Evolutionary conservation across 257 asterid species (phyloP), one percentile per base, ranked within the genome.

Genomic region (Nicotiana benthamiana): DNA sequence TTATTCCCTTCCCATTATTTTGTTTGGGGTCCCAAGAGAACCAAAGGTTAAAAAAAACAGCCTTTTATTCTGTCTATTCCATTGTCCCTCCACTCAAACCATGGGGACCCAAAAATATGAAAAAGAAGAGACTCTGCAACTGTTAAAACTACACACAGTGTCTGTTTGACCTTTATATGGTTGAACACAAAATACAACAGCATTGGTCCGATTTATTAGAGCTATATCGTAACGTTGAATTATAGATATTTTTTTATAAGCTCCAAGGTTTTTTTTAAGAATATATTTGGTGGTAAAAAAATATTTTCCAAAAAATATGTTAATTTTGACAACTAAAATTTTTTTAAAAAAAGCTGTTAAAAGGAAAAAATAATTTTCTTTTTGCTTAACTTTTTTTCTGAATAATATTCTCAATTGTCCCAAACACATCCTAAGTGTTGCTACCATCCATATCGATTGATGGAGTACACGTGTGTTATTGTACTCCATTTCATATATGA

Each of bases 11-110:
- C 24, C 26, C 18, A 56, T 56, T 56, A 17, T 56, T 56, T 56
- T 18, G 61, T 87, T 86, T 83, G 67, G 84, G 87, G 89, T 81
- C 92, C 92, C 89, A 82, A 83, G 59, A 56, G 62, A 56, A n/a
- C 11, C 62, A 56, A 56, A 18, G 62, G 62, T 56, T 1, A 79
- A 65, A 84, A 80, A 34, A 80, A 63, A 79, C 79, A 72, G 26
- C 68, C 48, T 79, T 82, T 56, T 18, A 15, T 83, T 82, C 65
- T 82, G 82, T 75, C 80, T 68, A 77, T 77, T 76, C 62, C 79
- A 63, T 67, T 81, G 80, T 81, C 86, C 57, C 82, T 34, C 86
- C 80, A 68, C 81, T 81, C 62, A 77, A 24, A 15, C 65, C 8
- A 2, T 63, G 36, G 43, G 27, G 54, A 12, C 20, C 57, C 67